Conservation (phyloP, 2,329 filamentous ascomycete species). For the Monosporascus sp. region DNA sequence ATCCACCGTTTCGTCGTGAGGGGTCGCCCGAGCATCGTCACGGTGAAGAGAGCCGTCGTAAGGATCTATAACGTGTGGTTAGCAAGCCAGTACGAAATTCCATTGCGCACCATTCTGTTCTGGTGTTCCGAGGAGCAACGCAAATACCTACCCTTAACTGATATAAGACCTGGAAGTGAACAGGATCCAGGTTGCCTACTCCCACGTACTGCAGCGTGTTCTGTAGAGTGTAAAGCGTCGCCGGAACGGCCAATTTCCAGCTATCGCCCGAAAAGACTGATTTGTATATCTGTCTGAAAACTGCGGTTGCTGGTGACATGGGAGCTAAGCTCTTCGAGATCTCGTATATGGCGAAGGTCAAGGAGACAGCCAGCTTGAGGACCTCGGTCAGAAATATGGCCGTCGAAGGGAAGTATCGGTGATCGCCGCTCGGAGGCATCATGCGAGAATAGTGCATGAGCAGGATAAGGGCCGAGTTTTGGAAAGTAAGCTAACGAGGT, state of each 20-base stretch:
- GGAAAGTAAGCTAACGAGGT: conserved; percentile 60
- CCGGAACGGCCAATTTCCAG: conserved; percentile 91
- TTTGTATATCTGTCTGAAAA: conserved; percentile 74
- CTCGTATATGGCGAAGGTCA: conserved; percentile 84
- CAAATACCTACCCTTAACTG: conserved; percentile 69
- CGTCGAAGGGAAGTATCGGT: conserved; percentile 89
- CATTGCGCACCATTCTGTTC: background rate
- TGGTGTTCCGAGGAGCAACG: background rate
- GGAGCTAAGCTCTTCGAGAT: conserved; percentile 72
- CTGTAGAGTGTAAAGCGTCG: conserved; percentile 81
- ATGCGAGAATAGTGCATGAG: conserved; percentile 92
- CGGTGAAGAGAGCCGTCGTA: conserved; percentile 81
- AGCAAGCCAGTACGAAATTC: background rate
- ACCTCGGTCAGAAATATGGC: conserved; percentile 92
- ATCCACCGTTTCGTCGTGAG: conserved; percentile 73
- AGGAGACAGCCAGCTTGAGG: conserved; percentile 79
- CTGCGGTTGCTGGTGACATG: conserved; percentile 70
- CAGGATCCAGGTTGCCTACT: conserved; percentile 83
- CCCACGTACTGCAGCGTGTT: conserved; percentile 93
- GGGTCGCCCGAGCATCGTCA: conserved; percentile 66
- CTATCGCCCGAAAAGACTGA: conserved; percentile 84
- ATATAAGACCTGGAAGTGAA: conserved; percentile 89
- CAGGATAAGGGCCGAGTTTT: conserved; percentile 74
- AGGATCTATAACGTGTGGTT: conserved; percentile 54
- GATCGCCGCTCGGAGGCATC: conserved; percentile 78